Evolutionary conservation across 768 basidiomycete genomes (phyloP).

Genomic region (Lactifluus subvellereus): DNA sequence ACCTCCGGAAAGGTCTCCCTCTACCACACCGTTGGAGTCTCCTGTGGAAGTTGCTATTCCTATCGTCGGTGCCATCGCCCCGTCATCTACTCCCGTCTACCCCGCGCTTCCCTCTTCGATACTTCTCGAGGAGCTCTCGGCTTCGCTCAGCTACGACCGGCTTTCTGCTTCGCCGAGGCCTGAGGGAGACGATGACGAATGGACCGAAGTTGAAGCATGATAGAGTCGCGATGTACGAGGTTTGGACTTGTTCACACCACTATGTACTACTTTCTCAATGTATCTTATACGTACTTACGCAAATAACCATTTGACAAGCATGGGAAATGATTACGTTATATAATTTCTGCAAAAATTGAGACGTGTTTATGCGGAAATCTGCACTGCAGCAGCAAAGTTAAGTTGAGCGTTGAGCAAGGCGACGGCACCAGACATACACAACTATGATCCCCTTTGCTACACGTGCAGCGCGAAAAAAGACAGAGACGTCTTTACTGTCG

Average conservation of each 20-base stretch:
- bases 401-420: not conserved
- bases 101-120: not conserved
- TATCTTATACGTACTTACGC: not conserved
- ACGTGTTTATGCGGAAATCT: not conserved
- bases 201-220: constrained; percentile 10
- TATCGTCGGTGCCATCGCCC: not conserved
- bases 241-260: not conserved
- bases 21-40: not conserved
- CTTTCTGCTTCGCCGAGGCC: not conserved
- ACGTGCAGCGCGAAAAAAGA: constrained; percentile 23
- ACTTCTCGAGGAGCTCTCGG: not conserved
- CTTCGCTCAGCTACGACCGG: not conserved
- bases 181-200: not conserved
- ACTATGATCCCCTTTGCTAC: constrained; percentile 32
- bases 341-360: not conserved
- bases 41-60: not conserved
- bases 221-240: too few species aligned
- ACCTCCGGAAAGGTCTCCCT: not conserved
- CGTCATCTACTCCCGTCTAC: constrained; percentile 6
- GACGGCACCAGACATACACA: constrained; percentile 1
- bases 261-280: not conserved
- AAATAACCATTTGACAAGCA: too few species aligned
- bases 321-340: constrained; percentile 14
- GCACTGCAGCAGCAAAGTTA: too few species aligned
- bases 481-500: constrained; percentile 45